Conservation (phyloP, 1,284 basidiomycete species). For the Heterobasidion parviporum region DNA sequence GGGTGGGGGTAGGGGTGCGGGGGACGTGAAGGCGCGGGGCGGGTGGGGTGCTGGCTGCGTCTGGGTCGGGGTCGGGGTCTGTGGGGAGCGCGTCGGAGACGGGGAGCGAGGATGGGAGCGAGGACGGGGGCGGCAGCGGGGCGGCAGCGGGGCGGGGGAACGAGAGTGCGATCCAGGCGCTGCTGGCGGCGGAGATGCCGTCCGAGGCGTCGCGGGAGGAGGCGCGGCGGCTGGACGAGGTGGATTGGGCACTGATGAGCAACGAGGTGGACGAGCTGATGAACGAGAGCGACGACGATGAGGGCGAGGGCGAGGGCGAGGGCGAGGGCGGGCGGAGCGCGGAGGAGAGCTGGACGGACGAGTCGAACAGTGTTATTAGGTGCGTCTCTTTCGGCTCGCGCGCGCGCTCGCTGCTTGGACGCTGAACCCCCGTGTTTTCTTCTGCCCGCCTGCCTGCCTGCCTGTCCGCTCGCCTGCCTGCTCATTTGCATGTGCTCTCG, state of each 20-base stretch:
- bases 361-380: slow-evolving; percentile 38
- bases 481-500: background rate
- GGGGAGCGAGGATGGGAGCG: no score
- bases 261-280: slow-evolving; percentile 23
- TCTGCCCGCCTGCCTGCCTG: background rate
- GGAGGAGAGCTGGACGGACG: slow-evolving; percentile 39
- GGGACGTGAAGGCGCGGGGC: no score
- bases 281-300: slow-evolving; percentile 47
- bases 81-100: no score
- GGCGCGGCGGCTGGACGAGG: slow-evolving; percentile 27
- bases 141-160: no score
- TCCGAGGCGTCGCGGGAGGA: slow-evolving; percentile 14
- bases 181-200: background rate
- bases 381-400: slow-evolving; percentile 16
- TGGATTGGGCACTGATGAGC: slow-evolving; percentile 75
- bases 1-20: background rate
- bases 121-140: no score
- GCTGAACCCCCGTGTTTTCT: background rate
- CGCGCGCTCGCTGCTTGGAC: background rate
- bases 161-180: background rate
- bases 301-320: slow-evolving; percentile 12
- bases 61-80: no score
- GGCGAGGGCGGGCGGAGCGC: background rate
- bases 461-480: background rate
- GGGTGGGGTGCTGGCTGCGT: no score